These are phyloP conservation scores for Podosphaera aphanis DNA, from an alignment of 2,329 filamentous ascomycete species.

Conservation along the genomic window DNA sequence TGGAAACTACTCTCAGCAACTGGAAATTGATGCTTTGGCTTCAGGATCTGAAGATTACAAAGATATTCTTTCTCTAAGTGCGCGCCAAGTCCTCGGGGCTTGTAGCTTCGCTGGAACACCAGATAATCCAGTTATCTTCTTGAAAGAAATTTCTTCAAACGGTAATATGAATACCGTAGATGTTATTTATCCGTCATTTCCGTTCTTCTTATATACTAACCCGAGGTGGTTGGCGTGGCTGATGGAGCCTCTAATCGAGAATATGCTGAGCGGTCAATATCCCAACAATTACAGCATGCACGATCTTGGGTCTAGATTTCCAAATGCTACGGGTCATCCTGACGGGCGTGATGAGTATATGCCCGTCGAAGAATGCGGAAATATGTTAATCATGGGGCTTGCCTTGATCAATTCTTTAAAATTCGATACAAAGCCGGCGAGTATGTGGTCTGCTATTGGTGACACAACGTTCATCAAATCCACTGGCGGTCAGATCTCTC, in stretches of 20 bases:
- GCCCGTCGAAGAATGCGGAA: conserved; percentile 42
- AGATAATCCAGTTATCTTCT: conserved; percentile 48
- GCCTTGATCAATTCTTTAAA: conserved; percentile 52
- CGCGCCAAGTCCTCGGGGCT: conserved; percentile 58
- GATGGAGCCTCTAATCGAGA: conserved; percentile 57
- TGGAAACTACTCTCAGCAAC: conserved; percentile 47
- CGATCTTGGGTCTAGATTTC: conserved; percentile 49
- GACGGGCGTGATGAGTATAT: conserved; percentile 41
- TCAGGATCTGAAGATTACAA: conserved; percentile 55
- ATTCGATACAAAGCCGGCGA: conserved; percentile 34
- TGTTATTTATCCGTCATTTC: conserved; percentile 69
- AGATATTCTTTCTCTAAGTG: conserved; percentile 54
- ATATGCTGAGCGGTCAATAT: conserved; percentile 63
- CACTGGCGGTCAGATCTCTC: conserved; percentile 11
- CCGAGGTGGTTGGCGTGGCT: conserved; percentile 60
- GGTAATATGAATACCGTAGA: conserved; percentile 72
- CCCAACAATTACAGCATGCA: conserved; percentile 66
- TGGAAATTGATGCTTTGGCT: conserved; percentile 46
- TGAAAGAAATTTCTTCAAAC: conserved; percentile 71
- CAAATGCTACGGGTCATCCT: conserved; percentile 51
- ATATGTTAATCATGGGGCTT: conserved; percentile 50
- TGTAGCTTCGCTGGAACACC: conserved; percentile 53
- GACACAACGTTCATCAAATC: conserved; percentile 8
- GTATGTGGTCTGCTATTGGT: conserved; percentile 29
- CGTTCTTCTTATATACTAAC: conserved; percentile 71